Evolutionary conservation across 257 asterid genomes (phyloP).

Genomic region (Ballota nigra): DNA sequence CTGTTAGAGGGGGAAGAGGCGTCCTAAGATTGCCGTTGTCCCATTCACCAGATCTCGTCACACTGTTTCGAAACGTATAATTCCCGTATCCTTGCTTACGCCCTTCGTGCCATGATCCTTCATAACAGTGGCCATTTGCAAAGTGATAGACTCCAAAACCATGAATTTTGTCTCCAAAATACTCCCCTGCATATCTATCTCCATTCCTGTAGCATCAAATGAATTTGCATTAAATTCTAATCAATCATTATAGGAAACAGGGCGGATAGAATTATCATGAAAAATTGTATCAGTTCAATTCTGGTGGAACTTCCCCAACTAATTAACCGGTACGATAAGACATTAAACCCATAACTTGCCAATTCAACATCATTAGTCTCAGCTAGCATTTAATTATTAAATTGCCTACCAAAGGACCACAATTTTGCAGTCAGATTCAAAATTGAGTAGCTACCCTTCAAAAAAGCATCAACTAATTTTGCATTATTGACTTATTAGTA

Average conservation of each 20-base stretch:
- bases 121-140: slow-evolving; percentile 80
- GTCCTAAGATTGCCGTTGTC: slow-evolving; percentile 56
- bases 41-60: slow-evolving; percentile 75
- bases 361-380: slow-evolving; percentile 15
- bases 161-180: slow-evolving; percentile 79
- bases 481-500: background rate
- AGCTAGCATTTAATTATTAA: slow-evolving; percentile 23
- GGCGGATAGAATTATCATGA: background rate
- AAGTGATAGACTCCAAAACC: slow-evolving; percentile 88
- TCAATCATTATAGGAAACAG: background rate
- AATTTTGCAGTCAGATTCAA: slow-evolving; percentile 14
- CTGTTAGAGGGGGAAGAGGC: slow-evolving; percentile 36
- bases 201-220: slow-evolving; percentile 55
- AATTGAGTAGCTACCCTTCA: slow-evolving; percentile 18
- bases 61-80: slow-evolving; percentile 69
- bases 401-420: slow-evolving; percentile 30
- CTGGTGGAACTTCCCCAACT: slow-evolving; percentile 12
- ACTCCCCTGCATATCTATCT: slow-evolving; percentile 81
- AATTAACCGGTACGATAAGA: slow-evolving; percentile 24
- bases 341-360: slow-evolving; percentile 8
- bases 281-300: background rate
- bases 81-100: slow-evolving; percentile 81
- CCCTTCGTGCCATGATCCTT: slow-evolving; percentile 98
- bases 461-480: slow-evolving; percentile 22
- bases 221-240: background rate